Percentiles rank a stretch among this genome's conserved stretches.
Conservation (phyloP, 768 basidiomycete genomes). For the Terana coerulea region DNA sequence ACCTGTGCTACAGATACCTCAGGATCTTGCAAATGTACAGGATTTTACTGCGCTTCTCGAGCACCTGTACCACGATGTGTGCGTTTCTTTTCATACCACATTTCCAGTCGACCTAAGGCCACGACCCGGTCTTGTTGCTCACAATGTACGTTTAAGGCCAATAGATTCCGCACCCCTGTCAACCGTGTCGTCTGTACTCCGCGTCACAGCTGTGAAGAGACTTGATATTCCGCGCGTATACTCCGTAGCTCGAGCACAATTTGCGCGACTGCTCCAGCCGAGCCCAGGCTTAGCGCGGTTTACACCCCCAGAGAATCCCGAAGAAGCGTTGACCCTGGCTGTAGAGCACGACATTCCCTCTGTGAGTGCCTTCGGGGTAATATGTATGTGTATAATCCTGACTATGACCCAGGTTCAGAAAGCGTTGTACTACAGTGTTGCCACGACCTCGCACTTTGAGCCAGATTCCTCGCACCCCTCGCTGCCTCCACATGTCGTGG, state of each 20-base stretch:
- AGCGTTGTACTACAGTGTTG: slow-evolving; percentile 58
- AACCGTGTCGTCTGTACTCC: slow-evolving; percentile 49
- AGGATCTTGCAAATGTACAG: slow-evolving; percentile 28
- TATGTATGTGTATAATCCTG: background rate
- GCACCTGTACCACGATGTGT: slow-evolving; percentile 64
- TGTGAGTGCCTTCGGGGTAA: slow-evolving; percentile 34
- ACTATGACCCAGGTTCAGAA: slow-evolving; percentile 44
- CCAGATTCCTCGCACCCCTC: slow-evolving; percentile 11
- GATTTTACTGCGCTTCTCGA: slow-evolving; percentile 59
- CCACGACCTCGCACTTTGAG: slow-evolving; percentile 53
- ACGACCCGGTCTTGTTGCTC: background rate
- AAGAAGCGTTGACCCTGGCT: slow-evolving; percentile 53
- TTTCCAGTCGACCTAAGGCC: background rate
- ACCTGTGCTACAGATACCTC: slow-evolving; percentile 31
- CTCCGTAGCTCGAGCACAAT: slow-evolving; percentile 34
- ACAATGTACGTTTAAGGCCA: slow-evolving; percentile 34
- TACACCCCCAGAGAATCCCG: slow-evolving; percentile 36
- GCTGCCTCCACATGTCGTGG: slow-evolving; percentile 24
- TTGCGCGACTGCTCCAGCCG: slow-evolving; percentile 46
- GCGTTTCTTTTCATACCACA: background rate
- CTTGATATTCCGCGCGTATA: slow-evolving; percentile 58
- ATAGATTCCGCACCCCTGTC: slow-evolving; percentile 42
- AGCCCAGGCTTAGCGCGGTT: slow-evolving; percentile 30
- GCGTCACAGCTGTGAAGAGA: slow-evolving; percentile 50
- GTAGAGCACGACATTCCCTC: slow-evolving; percentile 41